A percentile compares a stretch with the other conserved stretches of the same genome.
These are phyloP conservation scores for Halteria grandinella DNA, from an alignment of 73 alveolate species.

Conservation along the genomic window DNA sequence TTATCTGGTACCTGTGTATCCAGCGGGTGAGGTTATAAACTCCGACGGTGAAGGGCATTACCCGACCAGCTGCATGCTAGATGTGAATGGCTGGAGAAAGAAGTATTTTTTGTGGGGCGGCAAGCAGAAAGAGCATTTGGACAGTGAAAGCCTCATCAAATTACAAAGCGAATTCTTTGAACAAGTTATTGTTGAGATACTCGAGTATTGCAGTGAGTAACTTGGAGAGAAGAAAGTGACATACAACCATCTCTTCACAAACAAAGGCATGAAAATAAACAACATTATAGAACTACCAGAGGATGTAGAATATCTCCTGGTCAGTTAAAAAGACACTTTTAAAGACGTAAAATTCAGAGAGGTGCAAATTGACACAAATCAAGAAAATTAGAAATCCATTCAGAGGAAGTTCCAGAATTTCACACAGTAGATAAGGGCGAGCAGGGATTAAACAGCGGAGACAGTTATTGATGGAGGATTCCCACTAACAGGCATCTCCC, in stretches of 20 bases:
- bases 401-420: not conserved
- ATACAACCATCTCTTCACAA: not conserved
- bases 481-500: not conserved
- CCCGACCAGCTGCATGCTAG: not conserved
- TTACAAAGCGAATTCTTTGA: constrained; percentile 3
- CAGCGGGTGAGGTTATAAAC: not conserved
- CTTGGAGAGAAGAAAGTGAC: not conserved
- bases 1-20: not conserved
- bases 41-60: not conserved
- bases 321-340: not conserved
- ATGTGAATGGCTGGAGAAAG: not conserved
- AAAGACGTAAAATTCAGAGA: not conserved
- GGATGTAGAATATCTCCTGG: not conserved
- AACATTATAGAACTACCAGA: constrained; percentile 8
- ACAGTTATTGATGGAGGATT: not conserved
- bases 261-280: constrained; percentile 3
- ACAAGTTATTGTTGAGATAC: constrained; percentile 6
- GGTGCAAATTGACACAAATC: not conserved
- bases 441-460: not conserved
- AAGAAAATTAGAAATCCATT: not conserved
- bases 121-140: not conserved
- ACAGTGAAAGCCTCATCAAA: constrained; percentile 14
- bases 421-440: not conserved
- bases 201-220: constrained; percentile 19
- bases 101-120: constrained; percentile 18